A percentile compares a stretch with the other conserved stretches of the same genome.
Evolutionary conservation across 1,284 basidiomycete species (phyloP).

Genomic region (Termitomyces sp.): DNA sequence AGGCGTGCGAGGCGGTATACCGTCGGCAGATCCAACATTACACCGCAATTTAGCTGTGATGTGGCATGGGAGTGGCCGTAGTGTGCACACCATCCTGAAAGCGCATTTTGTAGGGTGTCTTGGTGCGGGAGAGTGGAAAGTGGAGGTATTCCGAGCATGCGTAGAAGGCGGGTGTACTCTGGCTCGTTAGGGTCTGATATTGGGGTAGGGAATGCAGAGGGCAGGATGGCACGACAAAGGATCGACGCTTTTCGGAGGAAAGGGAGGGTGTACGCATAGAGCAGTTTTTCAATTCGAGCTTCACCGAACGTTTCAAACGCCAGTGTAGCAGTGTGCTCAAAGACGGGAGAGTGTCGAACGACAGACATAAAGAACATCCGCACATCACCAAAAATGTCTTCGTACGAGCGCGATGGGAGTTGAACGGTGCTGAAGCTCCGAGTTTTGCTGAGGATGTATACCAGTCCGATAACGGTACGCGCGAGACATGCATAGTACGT

Average conservation of each 20-base stretch:
- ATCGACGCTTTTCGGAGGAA: conserved; percentile 92
- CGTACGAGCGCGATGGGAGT: conserved; percentile 44
- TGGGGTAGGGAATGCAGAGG: conserved; percentile 52
- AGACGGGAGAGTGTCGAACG: conserved; percentile 72
- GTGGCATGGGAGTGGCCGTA: conserved; percentile 72
- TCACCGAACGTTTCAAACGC: conserved; percentile 76
- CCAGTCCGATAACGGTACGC: conserved; percentile 76
- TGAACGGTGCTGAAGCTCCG: conserved; percentile 46
- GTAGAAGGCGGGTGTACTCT: conserved; percentile 81
- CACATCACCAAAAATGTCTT: conserved; percentile 70
- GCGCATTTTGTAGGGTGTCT: conserved; percentile 76
- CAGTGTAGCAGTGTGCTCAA: conserved; percentile 73
- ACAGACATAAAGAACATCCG: conserved; percentile 84
- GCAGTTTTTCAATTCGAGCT: conserved; percentile 76
- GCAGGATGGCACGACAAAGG: conserved; percentile 75
- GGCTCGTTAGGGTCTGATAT: conserved; percentile 32
- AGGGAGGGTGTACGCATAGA: conserved; percentile 88
- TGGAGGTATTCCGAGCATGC: conserved; percentile 71
- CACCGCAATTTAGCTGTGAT: conserved; percentile 67
- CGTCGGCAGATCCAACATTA: conserved; percentile 79
- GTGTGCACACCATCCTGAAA: conserved; percentile 81
- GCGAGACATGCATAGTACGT: conserved; percentile 88
- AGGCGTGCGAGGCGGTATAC: conserved; percentile 83
- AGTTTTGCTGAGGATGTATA: conserved; percentile 73
- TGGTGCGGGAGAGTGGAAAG: conserved; percentile 74